Conservation (phyloP, 129 eudicot species). For the Lactuca saligna region DNA sequence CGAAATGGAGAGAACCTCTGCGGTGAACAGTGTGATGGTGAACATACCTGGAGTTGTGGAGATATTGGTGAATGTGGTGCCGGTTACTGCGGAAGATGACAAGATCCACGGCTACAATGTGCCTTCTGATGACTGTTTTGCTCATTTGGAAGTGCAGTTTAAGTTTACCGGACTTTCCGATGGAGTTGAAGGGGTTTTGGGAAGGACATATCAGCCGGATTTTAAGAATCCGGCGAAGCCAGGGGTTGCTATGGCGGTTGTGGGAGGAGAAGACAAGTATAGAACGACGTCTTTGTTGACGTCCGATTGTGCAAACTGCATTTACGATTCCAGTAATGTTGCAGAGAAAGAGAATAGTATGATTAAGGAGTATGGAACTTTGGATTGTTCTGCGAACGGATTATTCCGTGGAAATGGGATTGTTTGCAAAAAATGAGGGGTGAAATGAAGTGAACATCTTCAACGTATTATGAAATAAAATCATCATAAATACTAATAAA, state of each 20-base stretch:
- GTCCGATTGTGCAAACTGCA: conserved; percentile 44
- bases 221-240: conserved; percentile 53
- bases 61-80: conserved; percentile 53
- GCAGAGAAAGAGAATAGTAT: conserved; percentile 11
- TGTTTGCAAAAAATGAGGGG: conserved; percentile 57
- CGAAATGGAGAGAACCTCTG: conserved; percentile 48
- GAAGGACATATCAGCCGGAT: conserved; percentile 53
- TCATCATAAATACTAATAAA: background rate
- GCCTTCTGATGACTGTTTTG: conserved; percentile 50
- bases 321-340: conserved; percentile 30
- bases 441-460: background rate
- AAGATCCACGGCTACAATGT: conserved; percentile 48
- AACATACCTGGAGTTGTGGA: conserved; percentile 40
- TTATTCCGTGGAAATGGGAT: conserved; percentile 50
- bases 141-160: conserved; percentile 57
- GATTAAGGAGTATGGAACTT: conserved; percentile 27
- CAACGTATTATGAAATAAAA: background rate
- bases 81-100: conserved; percentile 52
- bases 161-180: conserved; percentile 47
- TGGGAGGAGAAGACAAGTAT: conserved; percentile 66
- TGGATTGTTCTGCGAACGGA: conserved; percentile 45
- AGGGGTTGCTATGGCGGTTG: conserved; percentile 69
- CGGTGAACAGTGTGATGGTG: conserved; percentile 45
- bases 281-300: conserved; percentile 45
- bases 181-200: conserved; percentile 54